Conservation (phyloP, 441 rosid genomes). For the Mallotus japonicus region DNA sequence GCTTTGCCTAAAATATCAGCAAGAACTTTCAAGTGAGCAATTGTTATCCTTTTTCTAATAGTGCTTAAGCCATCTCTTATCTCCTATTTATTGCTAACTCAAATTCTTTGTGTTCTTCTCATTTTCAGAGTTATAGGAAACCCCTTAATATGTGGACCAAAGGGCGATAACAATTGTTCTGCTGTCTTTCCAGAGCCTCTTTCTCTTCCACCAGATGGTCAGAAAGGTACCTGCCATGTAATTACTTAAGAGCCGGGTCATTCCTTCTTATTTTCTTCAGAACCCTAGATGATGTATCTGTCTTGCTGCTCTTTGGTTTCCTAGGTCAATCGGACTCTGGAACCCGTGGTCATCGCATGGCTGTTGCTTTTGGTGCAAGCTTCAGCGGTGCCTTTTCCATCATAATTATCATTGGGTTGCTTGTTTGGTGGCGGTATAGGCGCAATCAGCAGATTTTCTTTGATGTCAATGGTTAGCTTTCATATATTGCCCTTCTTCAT, state of each 20-base stretch:
- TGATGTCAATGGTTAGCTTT: slow-evolving; percentile 76
- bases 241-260: background rate
- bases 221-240: slow-evolving; percentile 38
- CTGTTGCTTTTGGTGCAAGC: slow-evolving; percentile 76
- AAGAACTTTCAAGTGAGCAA: slow-evolving; percentile 78
- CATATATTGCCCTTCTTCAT: background rate
- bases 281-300: slow-evolving; percentile 8
- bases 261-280: background rate
- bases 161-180: slow-evolving; percentile 62
- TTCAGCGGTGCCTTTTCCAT: slow-evolving; percentile 67
- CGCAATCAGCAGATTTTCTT: slow-evolving; percentile 88
- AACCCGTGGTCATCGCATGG: slow-evolving; percentile 56
- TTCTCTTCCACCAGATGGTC: slow-evolving; percentile 71
- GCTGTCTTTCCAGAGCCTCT: slow-evolving; percentile 82
- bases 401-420: slow-evolving; percentile 48
- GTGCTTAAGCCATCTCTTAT: background rate
- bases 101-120: slow-evolving; percentile 16
- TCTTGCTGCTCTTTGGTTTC: slow-evolving; percentile 15
- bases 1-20: slow-evolving; percentile 78
- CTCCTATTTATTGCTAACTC: slow-evolving; percentile 3
- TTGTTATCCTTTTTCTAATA: slow-evolving; percentile 11
- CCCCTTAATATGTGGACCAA: slow-evolving; percentile 69
- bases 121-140: slow-evolving; percentile 69
- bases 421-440: slow-evolving; percentile 86
- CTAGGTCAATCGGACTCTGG: slow-evolving; percentile 55